These are phyloP conservation scores for Rasamsonia emersonii DNA, from an alignment of 2,329 filamentous ascomycete genomes.

Conservation along the genomic window DNA sequence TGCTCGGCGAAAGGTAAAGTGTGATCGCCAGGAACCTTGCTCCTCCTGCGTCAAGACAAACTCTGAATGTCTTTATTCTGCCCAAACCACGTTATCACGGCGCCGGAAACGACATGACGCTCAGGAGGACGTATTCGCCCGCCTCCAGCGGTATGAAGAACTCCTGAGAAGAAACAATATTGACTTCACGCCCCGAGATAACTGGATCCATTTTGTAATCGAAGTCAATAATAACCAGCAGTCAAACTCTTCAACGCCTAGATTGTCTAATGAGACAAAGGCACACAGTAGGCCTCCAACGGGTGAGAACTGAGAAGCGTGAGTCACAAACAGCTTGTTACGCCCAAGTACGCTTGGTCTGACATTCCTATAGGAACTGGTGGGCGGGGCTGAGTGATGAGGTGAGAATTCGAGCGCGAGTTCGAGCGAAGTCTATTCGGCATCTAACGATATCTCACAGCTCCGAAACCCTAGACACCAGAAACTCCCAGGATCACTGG, in stretches of 20 bases:
- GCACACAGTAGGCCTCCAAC: background rate
- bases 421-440: background rate
- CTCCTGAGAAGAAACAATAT: conserved; percentile 14
- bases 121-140: conserved; percentile 3
- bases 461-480: conserved; percentile 4
- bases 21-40: conserved; percentile 61
- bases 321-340: no score
- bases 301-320: background rate
- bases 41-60: conserved; percentile 56
- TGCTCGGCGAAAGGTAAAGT: conserved; percentile 63
- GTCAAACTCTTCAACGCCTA: background rate
- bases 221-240: conserved; percentile 1
- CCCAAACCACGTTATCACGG: conserved; percentile 35
- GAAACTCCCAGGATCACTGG: background rate
- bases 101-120: conserved; percentile 1
- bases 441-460: background rate
- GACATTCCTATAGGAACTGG: conserved; percentile 2
- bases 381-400: conserved; percentile 5
- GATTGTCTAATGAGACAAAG: background rate
- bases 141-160: conserved; percentile 5
- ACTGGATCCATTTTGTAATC: conserved; percentile 6
- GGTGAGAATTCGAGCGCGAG: background rate
- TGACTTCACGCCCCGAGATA: conserved; percentile 16
- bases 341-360: background rate
- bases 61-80: conserved; percentile 43